These are phyloP conservation scores for Alternaria solani DNA, from an alignment of 2,329 filamentous ascomycete genomes.

Conservation along the genomic window DNA sequence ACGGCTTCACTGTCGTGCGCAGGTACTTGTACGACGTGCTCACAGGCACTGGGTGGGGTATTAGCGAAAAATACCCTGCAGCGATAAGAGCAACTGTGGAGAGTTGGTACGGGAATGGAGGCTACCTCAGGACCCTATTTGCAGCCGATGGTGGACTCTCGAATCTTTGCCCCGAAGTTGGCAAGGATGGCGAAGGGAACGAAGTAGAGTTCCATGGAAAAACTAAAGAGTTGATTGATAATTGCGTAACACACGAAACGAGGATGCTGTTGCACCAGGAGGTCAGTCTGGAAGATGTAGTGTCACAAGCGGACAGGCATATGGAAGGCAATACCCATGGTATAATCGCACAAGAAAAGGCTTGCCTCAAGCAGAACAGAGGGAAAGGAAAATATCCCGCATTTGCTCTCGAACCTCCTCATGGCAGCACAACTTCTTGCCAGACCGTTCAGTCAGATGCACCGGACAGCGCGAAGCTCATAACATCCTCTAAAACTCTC, in stretches of 20 bases:
- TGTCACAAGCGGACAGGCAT: background rate
- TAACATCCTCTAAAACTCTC: background rate
- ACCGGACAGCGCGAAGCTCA: no score
- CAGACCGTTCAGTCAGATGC: no score
- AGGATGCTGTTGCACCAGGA: background rate
- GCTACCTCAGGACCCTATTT: background rate
- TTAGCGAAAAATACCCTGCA: background rate
- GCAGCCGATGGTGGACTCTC: background rate
- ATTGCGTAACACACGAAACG: background rate
- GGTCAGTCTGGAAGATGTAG: background rate
- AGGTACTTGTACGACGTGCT: slow-evolving; percentile 1
- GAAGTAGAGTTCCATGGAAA: background rate
- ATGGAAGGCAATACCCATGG: background rate
- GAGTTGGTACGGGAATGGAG: slow-evolving; percentile 1
- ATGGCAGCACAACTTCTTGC: background rate
- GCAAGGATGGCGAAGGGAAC: background rate
- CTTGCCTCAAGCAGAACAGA: background rate
- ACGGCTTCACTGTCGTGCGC: slow-evolving; percentile 1
- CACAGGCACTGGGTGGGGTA: background rate
- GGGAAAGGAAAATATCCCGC: background rate
- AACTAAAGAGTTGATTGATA: background rate
- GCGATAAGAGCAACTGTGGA: background rate
- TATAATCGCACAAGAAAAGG: background rate
- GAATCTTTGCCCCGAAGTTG: background rate
- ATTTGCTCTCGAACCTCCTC: background rate